A percentile compares a stretch with the other conserved stretches of the same genome.
Evolutionary conservation across 2,329 filamentous ascomycete species (phyloP).

Genomic region (Fusarium protoensiforme): DNA sequence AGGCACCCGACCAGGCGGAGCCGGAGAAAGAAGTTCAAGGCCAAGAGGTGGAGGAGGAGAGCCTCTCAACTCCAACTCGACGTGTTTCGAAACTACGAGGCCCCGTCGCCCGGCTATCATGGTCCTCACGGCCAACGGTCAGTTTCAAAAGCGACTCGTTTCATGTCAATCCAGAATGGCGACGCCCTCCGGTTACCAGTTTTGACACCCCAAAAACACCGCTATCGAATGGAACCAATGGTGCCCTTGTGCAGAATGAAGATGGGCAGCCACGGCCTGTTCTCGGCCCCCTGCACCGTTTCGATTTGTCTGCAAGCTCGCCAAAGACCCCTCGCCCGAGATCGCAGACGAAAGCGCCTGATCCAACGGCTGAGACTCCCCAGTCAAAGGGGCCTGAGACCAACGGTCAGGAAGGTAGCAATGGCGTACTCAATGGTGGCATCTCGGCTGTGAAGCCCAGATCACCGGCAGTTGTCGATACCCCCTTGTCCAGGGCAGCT

Average conservation of each 20-base stretch:
- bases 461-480: constrained; percentile 20
- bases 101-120: constrained; percentile 26
- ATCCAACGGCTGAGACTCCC: background rate
- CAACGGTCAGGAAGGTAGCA: background rate
- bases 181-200: constrained; percentile 33
- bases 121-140: constrained; percentile 34
- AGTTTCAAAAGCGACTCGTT: constrained; percentile 35
- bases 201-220: constrained; percentile 28
- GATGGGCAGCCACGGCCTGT: constrained; percentile 36
- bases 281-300: constrained; percentile 23
- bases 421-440: background rate
- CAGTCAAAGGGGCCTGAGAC: background rate
- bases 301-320: constrained; percentile 10
- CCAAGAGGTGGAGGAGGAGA: background rate
- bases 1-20: background rate
- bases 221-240: constrained; percentile 20
- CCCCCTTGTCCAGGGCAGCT: constrained; percentile 23
- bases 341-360: constrained; percentile 7
- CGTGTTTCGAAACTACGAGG: constrained; percentile 23
- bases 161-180: constrained; percentile 36
- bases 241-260: constrained; percentile 37
- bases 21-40: background rate
- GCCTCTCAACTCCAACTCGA: background rate
- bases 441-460: constrained; percentile 3
- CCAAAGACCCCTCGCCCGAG: constrained; percentile 24